These are phyloP conservation scores for Talaromyces sp. DNA, from an alignment of 2,329 filamentous ascomycete genomes.

Conservation along the genomic window DNA sequence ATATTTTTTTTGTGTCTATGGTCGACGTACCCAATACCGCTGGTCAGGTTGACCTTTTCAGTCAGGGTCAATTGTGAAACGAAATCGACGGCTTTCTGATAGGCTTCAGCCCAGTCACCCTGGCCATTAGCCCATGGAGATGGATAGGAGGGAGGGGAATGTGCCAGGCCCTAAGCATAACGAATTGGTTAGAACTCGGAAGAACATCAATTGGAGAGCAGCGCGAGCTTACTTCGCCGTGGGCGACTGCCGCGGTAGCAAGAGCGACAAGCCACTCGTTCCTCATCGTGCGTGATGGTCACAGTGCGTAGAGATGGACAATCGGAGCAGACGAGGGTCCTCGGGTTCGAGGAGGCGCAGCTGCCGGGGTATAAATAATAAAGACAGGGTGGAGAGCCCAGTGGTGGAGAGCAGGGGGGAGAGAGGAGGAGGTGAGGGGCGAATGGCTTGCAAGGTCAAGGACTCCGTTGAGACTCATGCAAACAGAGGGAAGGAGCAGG, in stretches of 20 bases:
- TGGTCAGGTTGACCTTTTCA: constrained; percentile 94
- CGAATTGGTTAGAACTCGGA: neutral
- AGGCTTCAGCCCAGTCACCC: constrained; percentile 70
- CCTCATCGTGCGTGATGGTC: constrained; percentile 23
- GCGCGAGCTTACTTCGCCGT: constrained; percentile 25
- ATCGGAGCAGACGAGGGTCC: neutral
- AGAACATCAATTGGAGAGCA: neutral
- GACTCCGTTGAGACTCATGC: neutral
- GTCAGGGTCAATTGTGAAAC: constrained; percentile 75
- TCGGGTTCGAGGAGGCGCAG: neutral
- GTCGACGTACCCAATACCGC: constrained; percentile 67
- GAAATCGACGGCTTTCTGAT: constrained; percentile 68
- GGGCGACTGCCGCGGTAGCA: constrained; percentile 25
- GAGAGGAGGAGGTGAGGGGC: neutral
- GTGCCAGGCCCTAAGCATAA: constrained; percentile 24
- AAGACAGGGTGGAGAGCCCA: neutral
- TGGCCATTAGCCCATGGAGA: constrained; percentile 78
- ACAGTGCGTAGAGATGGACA: neutral
- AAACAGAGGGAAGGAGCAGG: neutral
- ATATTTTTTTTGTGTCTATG: neutral
- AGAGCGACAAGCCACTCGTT: constrained; percentile 28
- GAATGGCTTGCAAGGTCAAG: neutral
- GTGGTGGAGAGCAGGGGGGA: neutral
- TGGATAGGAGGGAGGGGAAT: constrained; percentile 68
- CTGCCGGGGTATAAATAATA: neutral